phyloP scores from a whole-genome alignment of 2,329 filamentous ascomycete species.

The Pseudogymnoascus sp. region DNA sequence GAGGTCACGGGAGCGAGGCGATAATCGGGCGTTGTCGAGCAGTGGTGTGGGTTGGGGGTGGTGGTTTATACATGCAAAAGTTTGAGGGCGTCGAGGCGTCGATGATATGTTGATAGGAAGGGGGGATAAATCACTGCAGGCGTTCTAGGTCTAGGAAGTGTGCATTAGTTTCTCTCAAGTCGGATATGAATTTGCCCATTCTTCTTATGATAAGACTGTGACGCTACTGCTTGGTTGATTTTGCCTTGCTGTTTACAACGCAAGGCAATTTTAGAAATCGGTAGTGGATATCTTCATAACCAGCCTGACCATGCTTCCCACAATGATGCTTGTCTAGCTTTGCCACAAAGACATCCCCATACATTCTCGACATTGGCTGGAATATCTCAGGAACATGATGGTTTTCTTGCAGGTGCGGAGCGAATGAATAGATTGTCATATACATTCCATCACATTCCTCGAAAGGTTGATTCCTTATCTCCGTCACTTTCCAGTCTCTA shows the following conservation, averaged over 20 bases:
- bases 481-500: no score
- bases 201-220: no score
- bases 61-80: not conserved
- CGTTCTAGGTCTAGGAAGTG: not conserved
- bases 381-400: not conserved
- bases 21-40: not conserved
- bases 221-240: not conserved
- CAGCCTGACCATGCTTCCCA: not conserved
- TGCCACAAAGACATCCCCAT: not conserved
- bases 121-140: not conserved
- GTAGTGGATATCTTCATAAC: not conserved
- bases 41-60: not conserved
- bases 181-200: not conserved
- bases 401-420: not conserved
- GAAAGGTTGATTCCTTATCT: not conserved
- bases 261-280: not conserved
- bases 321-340: not conserved
- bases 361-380: not conserved
- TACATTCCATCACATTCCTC: not conserved
- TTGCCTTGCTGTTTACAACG: not conserved
- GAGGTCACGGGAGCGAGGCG: constrained; percentile 54
- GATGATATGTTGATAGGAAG: not conserved
- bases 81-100: not conserved
- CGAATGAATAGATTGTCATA: not conserved
- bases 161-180: not conserved